Evolutionary conservation across 2,329 filamentous ascomycete species (phyloP), one percentile per base, ranked within the genome.

Genomic region (Exophiala mesophila): DNA sequence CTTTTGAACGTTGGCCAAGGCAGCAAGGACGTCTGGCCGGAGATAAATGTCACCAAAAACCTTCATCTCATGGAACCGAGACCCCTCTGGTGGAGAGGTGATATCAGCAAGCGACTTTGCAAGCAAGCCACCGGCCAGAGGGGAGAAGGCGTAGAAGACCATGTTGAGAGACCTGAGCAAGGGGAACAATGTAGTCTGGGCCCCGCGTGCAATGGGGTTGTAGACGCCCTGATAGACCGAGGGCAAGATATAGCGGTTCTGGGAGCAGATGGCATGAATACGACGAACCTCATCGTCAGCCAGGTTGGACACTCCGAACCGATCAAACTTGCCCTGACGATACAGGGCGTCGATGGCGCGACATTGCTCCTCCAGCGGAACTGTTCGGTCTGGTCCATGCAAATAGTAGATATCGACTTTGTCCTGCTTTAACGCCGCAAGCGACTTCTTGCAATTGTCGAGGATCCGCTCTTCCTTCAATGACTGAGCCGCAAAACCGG

Each of bases 151-250:
- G 39, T 50, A 46, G 35, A 55, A 63, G 7, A 36, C 46, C 36
- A 57, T 59, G 19, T 45, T 44, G 36, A 65, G 55, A 4, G 56
- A 48, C 8, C 59, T 58, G 4, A 68, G 52, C 0, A 64, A 39
- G 0, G 64, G 66, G 5, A 65, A 50, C 1, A 68, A 47, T 9
- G 53, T 52, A 3, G 45, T 52, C 38, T 69, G 65, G 39, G 55
- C 52, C 4, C 56, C 57, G 4, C 65, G 63, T 10, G 55, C 55
- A 4, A 66, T 39, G 2, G 63, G 39, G 39, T 58, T 67, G 44
- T 68, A 68, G 2, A 56, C 53, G 16, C 64, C 64, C 34, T 69
- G 65, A 34, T 68, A 69, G 42, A 59, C 61, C 5, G 39, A 52
- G 1, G 64, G 65, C 41, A 64, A 63, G 9, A 46, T 44, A 53